Evolutionary conservation across 208 protist genomes (phyloP), one percentile per base, ranked within the genome.

Genomic region (Porcisia hertigi): DNA sequence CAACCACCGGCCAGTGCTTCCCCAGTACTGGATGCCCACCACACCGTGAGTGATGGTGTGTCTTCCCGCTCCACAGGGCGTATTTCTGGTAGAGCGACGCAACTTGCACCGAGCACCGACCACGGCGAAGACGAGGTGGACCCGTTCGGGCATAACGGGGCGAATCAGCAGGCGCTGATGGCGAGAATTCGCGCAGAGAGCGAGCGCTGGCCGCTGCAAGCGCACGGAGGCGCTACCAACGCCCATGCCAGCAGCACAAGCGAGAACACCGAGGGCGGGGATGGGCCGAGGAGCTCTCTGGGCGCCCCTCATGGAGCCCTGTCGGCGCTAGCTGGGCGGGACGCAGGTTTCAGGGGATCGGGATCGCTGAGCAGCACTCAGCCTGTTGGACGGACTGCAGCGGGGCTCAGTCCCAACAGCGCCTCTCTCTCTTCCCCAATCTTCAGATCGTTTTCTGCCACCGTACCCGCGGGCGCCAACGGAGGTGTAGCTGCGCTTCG

Each of bases 121-220:
- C 41, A 53, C 18, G n/a, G 34, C 60, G 77, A 81, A 18, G 54
- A 55, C 36, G 30, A 8, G 55, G 54, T 57, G 14, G 71, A 77
- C 18, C 77, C 66, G 8, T 81, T 81, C 52, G 77, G 77, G 45
- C 54, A 58, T 4, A 57, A 34, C 3, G 65, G 55, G 20, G 62
- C 47, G 36, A 76, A 66, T 54, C 77, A 57, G 57, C 63, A 69
- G 52, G 77, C 64, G 49, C 39, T 76, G 57, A 76, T 81, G 77
- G 77, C 71, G 34, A 70, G 77, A 43, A 55, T 77, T 41, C 77
- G 77, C 1, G 71, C 77, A 11, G 77, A 69, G 65, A 81, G 71
- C 25, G 71, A 69, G 14, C 71, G 54, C 57, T 81, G 77, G 77
- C 36, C 57, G 18, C 47, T 20, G 39, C 57, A 66, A 16, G 18